phyloP scores from a whole-genome alignment of 2,329 filamentous ascomycete genomes.

The Verticillium tricorpus region DNA sequence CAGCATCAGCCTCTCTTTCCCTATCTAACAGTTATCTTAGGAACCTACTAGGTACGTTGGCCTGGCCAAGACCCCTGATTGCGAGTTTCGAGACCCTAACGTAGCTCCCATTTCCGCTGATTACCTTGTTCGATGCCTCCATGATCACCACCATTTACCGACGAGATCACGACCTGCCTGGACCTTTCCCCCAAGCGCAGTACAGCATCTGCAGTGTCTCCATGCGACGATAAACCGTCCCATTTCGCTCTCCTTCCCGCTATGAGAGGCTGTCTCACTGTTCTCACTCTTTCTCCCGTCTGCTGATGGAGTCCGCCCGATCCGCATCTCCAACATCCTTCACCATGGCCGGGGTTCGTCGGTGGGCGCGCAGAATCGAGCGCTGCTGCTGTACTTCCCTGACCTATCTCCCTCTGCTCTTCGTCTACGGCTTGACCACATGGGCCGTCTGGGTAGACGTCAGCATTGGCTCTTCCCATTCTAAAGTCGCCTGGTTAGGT shows the following conservation, averaged over 20 bases:
- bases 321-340: neutral
- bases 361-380: slow-evolving; percentile 68
- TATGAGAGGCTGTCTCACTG: neutral
- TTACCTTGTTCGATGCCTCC: neutral
- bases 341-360: slow-evolving; percentile 45
- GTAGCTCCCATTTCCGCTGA: neutral
- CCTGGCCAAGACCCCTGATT: neutral
- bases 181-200: neutral
- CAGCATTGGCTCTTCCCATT: slow-evolving; percentile 58
- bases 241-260: neutral
- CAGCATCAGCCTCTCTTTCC: neutral
- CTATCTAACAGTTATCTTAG: too few species aligned
- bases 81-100: neutral
- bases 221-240: neutral
- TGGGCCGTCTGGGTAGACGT: slow-evolving; percentile 91
- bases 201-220: neutral
- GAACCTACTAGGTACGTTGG: neutral
- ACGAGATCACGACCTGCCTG: neutral
- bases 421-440: slow-evolving; percentile 85
- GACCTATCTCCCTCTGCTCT: slow-evolving; percentile 80
- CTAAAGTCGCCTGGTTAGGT: slow-evolving; percentile 55
- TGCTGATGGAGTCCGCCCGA: neutral
- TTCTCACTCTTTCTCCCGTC: neutral
- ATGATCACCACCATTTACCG: neutral
- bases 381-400: slow-evolving; percentile 76